Evolutionary conservation across 169 alveolate genomes (phyloP), one percentile per base, ranked within the genome.

Genomic region (Babesia caballi): DNA sequence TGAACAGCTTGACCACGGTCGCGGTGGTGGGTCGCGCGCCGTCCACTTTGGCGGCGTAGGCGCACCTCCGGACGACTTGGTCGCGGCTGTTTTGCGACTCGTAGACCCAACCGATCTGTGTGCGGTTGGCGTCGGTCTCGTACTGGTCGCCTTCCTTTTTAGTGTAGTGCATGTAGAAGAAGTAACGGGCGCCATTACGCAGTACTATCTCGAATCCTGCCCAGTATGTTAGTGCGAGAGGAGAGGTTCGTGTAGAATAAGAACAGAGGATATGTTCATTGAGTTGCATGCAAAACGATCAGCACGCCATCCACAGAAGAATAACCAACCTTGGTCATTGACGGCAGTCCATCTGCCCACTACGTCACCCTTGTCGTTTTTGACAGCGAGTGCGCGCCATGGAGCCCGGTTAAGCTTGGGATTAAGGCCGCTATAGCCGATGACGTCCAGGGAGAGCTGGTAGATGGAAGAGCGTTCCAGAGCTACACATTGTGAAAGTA

Each of bases 341-440:
- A 78, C 60, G 6, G 81, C 41, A 15, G 87, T 78, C 87, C 87
- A 78, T 56, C 59, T 57, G 7, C 87, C 87, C 7, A 78, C 69
- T 19, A 35, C 61, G 36, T 52, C 11, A 14, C 78, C 78, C 0
- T 36, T 50, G 42, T 28, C 42, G 46, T 69, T 66, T 46, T 78
- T 70, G 15, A 78, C 87, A 14, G 83, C 87, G 23, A 78, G 53
- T 3, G 81, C 63, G 0, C 52, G 38, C 87, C 87, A 78, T 1
- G 19, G 8, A 9, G 12, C 15, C 56, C 87, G 30, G 19, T 66
- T 53, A 8, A 19, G 46, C 57, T 42, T 40, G 21, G 38, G 27
- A 0, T 46, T 28, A 28, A 19, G 52, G 61, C 58, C 67, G 38
- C 17, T 21, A 27, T 61, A 69, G 21, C 27, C 50, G 0, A 40